These are phyloP conservation scores for Cladosporium austrohemisphaericum DNA, from an alignment of 2,329 filamentous ascomycete genomes.

Conservation along the genomic window DNA sequence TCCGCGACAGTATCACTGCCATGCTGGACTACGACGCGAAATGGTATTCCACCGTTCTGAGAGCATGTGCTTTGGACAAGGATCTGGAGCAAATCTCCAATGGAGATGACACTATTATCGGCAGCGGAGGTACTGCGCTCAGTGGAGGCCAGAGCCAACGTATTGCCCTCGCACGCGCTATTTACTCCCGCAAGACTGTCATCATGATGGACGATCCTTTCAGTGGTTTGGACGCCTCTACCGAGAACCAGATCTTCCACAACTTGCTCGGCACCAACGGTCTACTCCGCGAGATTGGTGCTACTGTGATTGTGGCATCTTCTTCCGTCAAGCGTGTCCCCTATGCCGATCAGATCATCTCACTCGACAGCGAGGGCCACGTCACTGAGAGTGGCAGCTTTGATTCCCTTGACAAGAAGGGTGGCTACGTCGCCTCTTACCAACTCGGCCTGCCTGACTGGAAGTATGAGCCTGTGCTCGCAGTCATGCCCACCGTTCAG, in stretches of 20 bases:
- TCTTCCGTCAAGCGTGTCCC: constrained; percentile 33
- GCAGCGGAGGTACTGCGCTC: constrained; percentile 49
- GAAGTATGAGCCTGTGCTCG: neutral
- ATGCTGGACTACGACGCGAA: constrained; percentile 34
- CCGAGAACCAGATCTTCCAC: constrained; percentile 48
- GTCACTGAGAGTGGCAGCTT: constrained; percentile 37
- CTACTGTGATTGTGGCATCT: constrained; percentile 40
- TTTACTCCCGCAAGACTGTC: constrained; percentile 48
- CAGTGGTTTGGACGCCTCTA: constrained; percentile 49
- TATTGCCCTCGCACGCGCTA: constrained; percentile 46
- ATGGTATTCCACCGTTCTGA: constrained; percentile 37
- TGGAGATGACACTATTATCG: constrained; percentile 46
- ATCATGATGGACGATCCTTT: constrained; percentile 52
- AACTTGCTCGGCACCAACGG: constrained; percentile 46
- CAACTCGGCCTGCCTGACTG: constrained; percentile 2
- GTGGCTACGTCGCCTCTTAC: constrained; percentile 17
- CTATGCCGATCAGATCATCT: constrained; percentile 42
- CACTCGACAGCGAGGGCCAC: constrained; percentile 29
- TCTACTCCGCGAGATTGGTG: constrained; percentile 39
- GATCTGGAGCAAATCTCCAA: constrained; percentile 40
- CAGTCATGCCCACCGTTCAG: neutral
- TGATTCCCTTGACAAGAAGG: constrained; percentile 19
- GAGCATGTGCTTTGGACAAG: constrained; percentile 35
- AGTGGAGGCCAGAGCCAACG: constrained; percentile 53
- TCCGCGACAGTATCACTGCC: constrained; percentile 38